These are phyloP conservation scores for Daedalea quercina DNA, from an alignment of 768 basidiomycete genomes.

Conservation along the genomic window DNA sequence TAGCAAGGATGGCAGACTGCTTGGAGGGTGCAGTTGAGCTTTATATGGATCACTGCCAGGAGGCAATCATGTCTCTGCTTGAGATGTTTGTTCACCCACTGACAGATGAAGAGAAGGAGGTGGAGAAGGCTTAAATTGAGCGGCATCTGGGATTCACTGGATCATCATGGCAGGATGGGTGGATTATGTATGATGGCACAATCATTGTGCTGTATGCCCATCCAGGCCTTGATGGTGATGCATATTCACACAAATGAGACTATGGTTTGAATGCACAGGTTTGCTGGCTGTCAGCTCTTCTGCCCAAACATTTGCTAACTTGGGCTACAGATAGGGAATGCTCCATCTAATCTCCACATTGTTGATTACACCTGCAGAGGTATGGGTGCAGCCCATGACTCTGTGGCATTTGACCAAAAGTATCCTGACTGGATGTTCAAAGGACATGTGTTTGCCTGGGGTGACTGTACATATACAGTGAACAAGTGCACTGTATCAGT, in stretches of 20 bases:
- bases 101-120: not conserved
- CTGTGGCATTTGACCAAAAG: not conserved
- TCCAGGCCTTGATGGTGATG: not conserved
- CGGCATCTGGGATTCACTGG: not conserved
- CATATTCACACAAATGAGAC: not conserved
- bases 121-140: not conserved
- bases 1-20: slow-evolving; percentile 9
- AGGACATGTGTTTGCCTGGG: not conserved
- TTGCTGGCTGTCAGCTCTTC: not conserved
- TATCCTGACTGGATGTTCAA: not conserved
- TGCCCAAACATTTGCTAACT: not conserved
- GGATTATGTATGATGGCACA: not conserved
- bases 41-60: slow-evolving; percentile 8
- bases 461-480: not conserved
- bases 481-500: not conserved
- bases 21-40: slow-evolving; percentile 8
- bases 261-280: not conserved
- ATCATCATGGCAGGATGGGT: not conserved
- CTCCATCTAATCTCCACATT: not conserved
- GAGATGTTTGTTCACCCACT: not conserved
- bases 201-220: not conserved
- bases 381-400: not conserved
- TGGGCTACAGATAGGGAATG: not conserved
- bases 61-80: not conserved
- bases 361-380: not conserved